These are phyloP conservation scores for Zea mays DNA, from an alignment of 176 grass and related monocot genomes.

Conservation along the genomic window Zm-B73-REFERENCE-NAM-5.0 NC_050096.1:241797001-241797500, in stretches of 20 bases:
- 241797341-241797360: neutral
- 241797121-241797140: neutral
- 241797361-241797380: neutral
- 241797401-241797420: neutral
- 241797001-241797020: conserved; percentile 33
- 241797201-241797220: conserved; percentile 52
- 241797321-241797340: neutral
- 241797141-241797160: neutral
- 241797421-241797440: neutral
- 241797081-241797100: too few species aligned
- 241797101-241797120: neutral
- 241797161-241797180: conserved; percentile 39
- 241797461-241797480: conserved; percentile 5
- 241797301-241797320: neutral
- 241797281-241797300: neutral
- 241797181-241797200: neutral
- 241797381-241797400: neutral
- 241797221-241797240: conserved; percentile 44
- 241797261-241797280: neutral
- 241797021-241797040: conserved; percentile 44
- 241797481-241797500: neutral
- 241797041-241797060: conserved; percentile 24
- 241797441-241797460: conserved; percentile 40
- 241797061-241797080: neutral
- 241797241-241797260: conserved; percentile 41